Base-by-base conservation (phyloP, 164 flowering plant genomes). In the Paratinospora sagittata region DNA sequence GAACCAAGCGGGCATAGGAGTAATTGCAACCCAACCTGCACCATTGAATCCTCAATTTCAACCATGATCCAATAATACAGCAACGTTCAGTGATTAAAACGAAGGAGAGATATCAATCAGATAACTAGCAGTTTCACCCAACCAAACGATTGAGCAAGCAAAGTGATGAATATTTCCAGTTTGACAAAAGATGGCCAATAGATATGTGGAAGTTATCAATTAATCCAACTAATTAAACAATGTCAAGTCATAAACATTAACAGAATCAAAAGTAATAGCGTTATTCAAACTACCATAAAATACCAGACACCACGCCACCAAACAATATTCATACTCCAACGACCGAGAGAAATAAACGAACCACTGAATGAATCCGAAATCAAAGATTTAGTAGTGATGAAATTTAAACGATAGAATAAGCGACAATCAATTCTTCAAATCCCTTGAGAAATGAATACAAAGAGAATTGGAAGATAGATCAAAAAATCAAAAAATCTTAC, bases 1-100 rank as follows among this genome's bases (percentile, higher is more conserved):
- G 80, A 76, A 74, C 75, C 69, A 47, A 82, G 64, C 47, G 85
- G 85, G 33, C 67, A 74, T 34, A 82, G 83, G 21, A 82, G 81
- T 70, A 82, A 78, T 70, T 70, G 81, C 78, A 82, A 72, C 16
- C 85, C 85, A 74, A 78, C 82, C 85, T 82, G 79, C 69, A 24
- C 10, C 70, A 67, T 52, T 19, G n/a, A 52, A 52, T 52, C 58
- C 16, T 16, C 58, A 16, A 52, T 52, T 11, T 52, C 58, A 52
- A 52, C 58, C 58, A 2, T 8, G n/a, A 52, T 19, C 19, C 21
- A 19, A 52, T 6, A 39, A 39, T 39, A 39, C 43, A 39, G 43
- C 43, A 39, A 39, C 10, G 10, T 39, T 39, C 58, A 17, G 55
- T 47, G 19, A 47, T 3, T 47, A 47, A 0, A 47, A 47, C 12